Percentiles rank a stretch among this genome's conserved stretches.
Conservation (phyloP, 257 asterid species). For the Salvia miltiorrhiza region DNA sequence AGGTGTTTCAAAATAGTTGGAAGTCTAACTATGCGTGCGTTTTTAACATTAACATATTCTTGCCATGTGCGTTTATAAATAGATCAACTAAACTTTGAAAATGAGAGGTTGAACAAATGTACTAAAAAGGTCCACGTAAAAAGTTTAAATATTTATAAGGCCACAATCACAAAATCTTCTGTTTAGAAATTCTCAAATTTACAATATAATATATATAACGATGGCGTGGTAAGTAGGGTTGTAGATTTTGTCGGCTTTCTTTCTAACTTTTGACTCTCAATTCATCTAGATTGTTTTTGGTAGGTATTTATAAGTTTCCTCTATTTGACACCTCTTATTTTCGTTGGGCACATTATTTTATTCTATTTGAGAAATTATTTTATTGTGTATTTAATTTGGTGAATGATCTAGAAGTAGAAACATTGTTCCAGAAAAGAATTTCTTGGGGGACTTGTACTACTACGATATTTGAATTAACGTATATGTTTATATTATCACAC, state of each 20-base stretch:
- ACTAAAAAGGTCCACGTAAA: neutral
- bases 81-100: neutral
- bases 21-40: neutral
- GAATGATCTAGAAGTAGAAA: neutral
- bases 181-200: neutral
- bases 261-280: conserved; percentile 1
- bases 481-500: too few species aligned
- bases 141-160: neutral
- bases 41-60: neutral
- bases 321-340: neutral
- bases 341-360: neutral
- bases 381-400: neutral
- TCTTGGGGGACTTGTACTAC: neutral
- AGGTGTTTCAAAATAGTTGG: neutral
- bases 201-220: neutral
- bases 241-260: neutral
- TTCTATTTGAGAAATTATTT: too few species aligned
- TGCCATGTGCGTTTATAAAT: neutral
- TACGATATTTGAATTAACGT: neutral
- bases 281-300: conserved; percentile 12
- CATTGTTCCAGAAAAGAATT: neutral
- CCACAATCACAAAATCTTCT: neutral
- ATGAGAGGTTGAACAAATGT: neutral
- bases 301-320: neutral
- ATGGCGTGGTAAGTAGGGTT: conserved; percentile 11